phyloP scores from a whole-genome alignment of 1,284 basidiomycete species.

The Ceratobasidium sp. region DNA sequence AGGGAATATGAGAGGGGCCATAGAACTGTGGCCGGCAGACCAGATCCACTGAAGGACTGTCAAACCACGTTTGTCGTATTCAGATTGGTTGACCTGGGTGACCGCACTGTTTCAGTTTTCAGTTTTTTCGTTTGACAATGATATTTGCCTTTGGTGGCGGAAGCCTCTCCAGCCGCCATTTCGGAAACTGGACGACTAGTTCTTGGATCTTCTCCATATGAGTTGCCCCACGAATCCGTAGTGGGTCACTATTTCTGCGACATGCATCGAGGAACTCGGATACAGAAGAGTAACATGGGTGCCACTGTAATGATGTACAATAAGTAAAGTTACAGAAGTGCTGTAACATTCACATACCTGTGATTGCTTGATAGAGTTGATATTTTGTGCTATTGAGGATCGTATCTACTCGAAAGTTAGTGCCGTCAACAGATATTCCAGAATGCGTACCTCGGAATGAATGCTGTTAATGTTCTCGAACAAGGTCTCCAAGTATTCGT shows the following conservation, averaged over 20 bases:
- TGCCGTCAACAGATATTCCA: conserved; percentile 12
- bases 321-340: conserved; percentile 51
- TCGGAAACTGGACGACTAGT: conserved; percentile 65
- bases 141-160: conserved; percentile 87
- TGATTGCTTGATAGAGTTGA: conserved; percentile 57
- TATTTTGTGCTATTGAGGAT: conserved; percentile 69
- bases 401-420: conserved; percentile 62
- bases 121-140: conserved; percentile 67
- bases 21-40: conserved; percentile 70
- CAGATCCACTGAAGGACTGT: conserved; percentile 78
- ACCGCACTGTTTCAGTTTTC: neutral
- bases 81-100: conserved; percentile 5
- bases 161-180: conserved; percentile 77
- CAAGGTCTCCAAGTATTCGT: conserved; percentile 72
- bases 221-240: conserved; percentile 62
- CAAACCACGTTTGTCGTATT: conserved; percentile 43
- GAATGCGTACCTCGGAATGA: conserved; percentile 74
- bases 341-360: conserved; percentile 49
- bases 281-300: conserved; percentile 75
- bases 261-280: conserved; percentile 71
- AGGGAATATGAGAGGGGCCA: conserved; percentile 72
- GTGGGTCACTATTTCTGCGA: conserved; percentile 65
- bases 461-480: conserved; percentile 79
- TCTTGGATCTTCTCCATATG: conserved; percentile 64
- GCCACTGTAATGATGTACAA: conserved; percentile 64